A percentile compares a stretch with the other conserved stretches of the same genome.
Evolutionary conservation across 2,329 filamentous ascomycete genomes (phyloP).

Genomic region (Endoconidiophora laricicola): DNA sequence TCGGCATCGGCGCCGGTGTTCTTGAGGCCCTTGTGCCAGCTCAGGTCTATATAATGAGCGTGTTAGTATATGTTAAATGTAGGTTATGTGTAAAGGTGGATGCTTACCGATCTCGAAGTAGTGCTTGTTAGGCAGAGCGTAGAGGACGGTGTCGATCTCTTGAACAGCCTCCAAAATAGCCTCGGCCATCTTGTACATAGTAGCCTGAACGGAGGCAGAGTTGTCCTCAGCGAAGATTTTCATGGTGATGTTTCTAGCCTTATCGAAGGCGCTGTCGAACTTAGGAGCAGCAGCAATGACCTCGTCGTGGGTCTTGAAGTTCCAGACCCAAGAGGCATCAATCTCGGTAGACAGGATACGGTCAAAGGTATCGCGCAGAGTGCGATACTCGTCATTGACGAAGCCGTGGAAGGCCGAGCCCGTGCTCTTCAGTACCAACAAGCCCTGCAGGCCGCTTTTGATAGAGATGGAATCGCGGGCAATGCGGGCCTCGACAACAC

Average conservation of each 20-base stretch:
- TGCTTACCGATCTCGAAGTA: constrained; percentile 85
- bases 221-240: constrained; percentile 80
- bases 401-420: constrained; percentile 93
- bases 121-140: constrained; percentile 90
- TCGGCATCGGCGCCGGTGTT: constrained; percentile 94
- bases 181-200: constrained; percentile 98
- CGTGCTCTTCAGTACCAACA: constrained; percentile 89
- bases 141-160: constrained; percentile 55
- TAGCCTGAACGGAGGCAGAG: constrained; percentile 85
- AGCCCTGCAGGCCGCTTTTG: constrained; percentile 59
- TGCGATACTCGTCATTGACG: constrained; percentile 83
- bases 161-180: constrained; percentile 64
- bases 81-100: not conserved
- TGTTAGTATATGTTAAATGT: not conserved
- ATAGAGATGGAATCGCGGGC: constrained; percentile 57
- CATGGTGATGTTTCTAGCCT: constrained; percentile 71
- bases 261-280: constrained; percentile 67
- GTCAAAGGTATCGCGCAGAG: constrained; percentile 79
- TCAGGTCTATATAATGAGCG: constrained; percentile 46
- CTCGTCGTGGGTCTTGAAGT: constrained; percentile 49
- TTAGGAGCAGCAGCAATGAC: constrained; percentile 45
- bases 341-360: constrained; percentile 91
- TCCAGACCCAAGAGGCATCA: constrained; percentile 76
- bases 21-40: constrained; percentile 89
- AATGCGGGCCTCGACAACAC: constrained; percentile 60